These are phyloP conservation scores for Malassezia caprae DNA, from an alignment of 1,284 basidiomycete genomes.

Conservation along the genomic window DNA sequence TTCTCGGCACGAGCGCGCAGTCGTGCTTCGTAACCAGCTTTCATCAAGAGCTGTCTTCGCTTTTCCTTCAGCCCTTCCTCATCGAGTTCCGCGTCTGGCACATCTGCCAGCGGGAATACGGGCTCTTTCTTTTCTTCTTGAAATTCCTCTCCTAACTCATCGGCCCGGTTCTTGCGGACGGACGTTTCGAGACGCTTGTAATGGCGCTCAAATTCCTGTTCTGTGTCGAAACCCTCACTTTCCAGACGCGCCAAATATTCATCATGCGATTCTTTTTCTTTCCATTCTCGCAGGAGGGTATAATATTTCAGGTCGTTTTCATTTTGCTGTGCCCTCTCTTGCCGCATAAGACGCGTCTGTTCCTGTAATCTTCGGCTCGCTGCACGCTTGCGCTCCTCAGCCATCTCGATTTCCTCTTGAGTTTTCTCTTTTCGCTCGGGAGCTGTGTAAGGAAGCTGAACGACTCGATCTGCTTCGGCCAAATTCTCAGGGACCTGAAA, in stretches of 20 bases:
- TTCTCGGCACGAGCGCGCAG: conserved; percentile 77
- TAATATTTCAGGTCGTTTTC: conserved; percentile 72
- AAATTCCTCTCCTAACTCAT: conserved; percentile 55
- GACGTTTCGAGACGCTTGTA: conserved; percentile 67
- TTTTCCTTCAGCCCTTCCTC: conserved; percentile 92
- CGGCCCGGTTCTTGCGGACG: conserved; percentile 62
- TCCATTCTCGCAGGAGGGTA: conserved; percentile 59
- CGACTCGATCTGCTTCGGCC: conserved; percentile 61
- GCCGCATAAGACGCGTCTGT: conserved; percentile 72
- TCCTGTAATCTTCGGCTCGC: conserved; percentile 81
- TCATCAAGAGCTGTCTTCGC: conserved; percentile 79
- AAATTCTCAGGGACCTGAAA: conserved; percentile 65
- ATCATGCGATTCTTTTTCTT: conserved; percentile 60
- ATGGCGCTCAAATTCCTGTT: conserved; percentile 57
- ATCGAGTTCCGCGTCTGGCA: conserved; percentile 83
- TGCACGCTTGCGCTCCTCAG: conserved; percentile 69
- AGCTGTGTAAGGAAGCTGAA: conserved; percentile 29
- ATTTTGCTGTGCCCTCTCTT: conserved; percentile 63
- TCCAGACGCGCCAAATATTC: conserved; percentile 60
- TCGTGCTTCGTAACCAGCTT: conserved; percentile 88
- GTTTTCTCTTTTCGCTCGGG: conserved; percentile 69
- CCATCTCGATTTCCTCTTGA: conserved; percentile 72
- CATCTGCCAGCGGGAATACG: conserved; percentile 76
- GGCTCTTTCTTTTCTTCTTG: conserved; percentile 58
- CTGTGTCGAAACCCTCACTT: conserved; percentile 63